A percentile compares a stretch with the other conserved stretches of the same genome.
These are phyloP conservation scores for Starmerella bombicola DNA, from an alignment of 805 yeast genomes.

Conservation along the genomic window DNA sequence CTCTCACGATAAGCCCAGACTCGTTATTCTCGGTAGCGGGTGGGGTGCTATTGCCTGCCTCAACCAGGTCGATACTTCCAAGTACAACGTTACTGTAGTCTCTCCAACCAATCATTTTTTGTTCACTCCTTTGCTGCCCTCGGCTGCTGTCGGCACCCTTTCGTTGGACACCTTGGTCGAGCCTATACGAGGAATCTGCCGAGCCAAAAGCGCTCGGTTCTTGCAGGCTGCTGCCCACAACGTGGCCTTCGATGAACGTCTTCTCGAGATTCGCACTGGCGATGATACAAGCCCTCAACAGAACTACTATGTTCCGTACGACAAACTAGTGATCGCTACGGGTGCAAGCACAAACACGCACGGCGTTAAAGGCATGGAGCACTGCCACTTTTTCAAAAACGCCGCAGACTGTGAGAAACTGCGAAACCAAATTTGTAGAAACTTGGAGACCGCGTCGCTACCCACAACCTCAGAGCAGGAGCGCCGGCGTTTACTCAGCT, in stretches of 20 bases:
- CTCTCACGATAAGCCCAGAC: constrained; percentile 38
- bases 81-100: constrained; percentile 52
- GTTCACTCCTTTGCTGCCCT: constrained; percentile 57
- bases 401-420: constrained; percentile 52
- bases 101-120: constrained; percentile 59
- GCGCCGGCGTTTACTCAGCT: constrained; percentile 46
- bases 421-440: constrained; percentile 41
- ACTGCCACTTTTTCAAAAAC: constrained; percentile 50
- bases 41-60: constrained; percentile 59
- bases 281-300: constrained; percentile 30
- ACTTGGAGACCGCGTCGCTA: constrained; percentile 49
- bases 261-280: constrained; percentile 43
- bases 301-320: constrained; percentile 55
- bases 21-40: constrained; percentile 55
- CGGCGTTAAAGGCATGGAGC: constrained; percentile 56
- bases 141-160: constrained; percentile 59
- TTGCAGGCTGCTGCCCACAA: constrained; percentile 51
- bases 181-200: constrained; percentile 47
- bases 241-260: constrained; percentile 42
- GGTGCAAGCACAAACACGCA: constrained; percentile 59
- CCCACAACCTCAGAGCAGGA: constrained; percentile 55
- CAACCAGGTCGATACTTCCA: constrained; percentile 39
- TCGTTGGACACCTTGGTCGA: constrained; percentile 54
- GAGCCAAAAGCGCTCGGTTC: constrained; percentile 45
- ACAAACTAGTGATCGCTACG: constrained; percentile 53